A percentile compares a stretch with the other conserved stretches of the same genome.
Conservation (phyloP, 2,329 filamentous ascomycete genomes). For the Zymoseptoria passerinii region DNA sequence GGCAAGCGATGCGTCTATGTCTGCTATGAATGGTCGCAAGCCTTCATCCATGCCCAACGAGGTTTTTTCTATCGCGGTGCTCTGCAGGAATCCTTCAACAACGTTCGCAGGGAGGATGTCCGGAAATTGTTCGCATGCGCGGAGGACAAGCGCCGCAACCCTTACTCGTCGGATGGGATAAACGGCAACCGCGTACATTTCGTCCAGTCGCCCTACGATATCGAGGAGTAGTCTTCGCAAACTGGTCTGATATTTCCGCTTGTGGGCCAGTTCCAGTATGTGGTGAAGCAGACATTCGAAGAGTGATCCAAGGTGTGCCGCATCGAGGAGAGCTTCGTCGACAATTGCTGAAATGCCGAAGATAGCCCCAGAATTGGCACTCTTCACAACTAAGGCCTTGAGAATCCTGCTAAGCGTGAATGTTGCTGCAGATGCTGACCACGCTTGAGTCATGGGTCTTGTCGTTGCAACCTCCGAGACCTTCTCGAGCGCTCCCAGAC, state of each 20-base stretch:
- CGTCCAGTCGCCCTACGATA: conserved; percentile 13
- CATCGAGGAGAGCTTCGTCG: conserved; percentile 27
- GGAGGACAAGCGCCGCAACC: conserved; percentile 17
- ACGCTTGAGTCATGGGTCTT: conserved; percentile 33
- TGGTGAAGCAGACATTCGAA: conserved; percentile 36
- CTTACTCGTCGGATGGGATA: conserved; percentile 27
- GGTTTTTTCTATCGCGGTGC: conserved; percentile 2
- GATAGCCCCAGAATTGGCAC: conserved; percentile 1
- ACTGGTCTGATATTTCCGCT: conserved; percentile 13
- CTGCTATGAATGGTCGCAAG: conserved; percentile 27
- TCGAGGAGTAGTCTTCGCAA: conserved; percentile 14
- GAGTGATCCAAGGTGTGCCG: conserved; percentile 29
- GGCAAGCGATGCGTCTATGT: conserved; percentile 29
- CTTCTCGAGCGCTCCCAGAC: conserved; percentile 47
- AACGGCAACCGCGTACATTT: conserved; percentile 11
- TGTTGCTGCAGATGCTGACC: conserved; percentile 13
- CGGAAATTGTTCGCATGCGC: conserved; percentile 18
- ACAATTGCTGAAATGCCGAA: conserved; percentile 21
- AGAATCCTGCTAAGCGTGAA: conserved; percentile 18
- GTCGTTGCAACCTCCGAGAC: conserved; percentile 46
- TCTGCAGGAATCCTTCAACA: conserved; percentile 7
- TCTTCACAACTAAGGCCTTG: conserved; percentile 15
- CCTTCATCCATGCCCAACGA: conserved; percentile 26
- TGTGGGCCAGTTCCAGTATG: conserved; percentile 17
- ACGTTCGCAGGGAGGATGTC: conserved; percentile 13